A percentile compares a stretch with the other conserved stretches of the same genome.
These are phyloP conservation scores for Gossypium australe DNA, from an alignment of 345 rosid genomes.

Conservation along the genomic window DNA sequence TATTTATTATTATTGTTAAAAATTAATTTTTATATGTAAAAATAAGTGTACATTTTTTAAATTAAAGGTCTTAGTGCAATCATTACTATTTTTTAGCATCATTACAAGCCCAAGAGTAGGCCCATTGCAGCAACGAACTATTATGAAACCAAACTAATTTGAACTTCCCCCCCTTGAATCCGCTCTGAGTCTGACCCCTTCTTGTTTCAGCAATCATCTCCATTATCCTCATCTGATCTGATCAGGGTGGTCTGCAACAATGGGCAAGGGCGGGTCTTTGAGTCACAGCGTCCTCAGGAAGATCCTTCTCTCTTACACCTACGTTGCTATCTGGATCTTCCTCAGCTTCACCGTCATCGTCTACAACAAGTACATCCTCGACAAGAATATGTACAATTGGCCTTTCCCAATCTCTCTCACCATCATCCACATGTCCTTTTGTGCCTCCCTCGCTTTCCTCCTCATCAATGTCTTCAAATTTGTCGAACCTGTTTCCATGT, in stretches of 20 bases:
- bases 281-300: slow-evolving; percentile 79
- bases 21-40: too few species aligned
- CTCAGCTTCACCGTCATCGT: slow-evolving; percentile 95
- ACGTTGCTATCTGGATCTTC: slow-evolving; percentile 94
- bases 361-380: slow-evolving; percentile 97
- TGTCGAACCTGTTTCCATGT: slow-evolving; percentile 86
- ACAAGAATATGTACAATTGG: slow-evolving; percentile 95
- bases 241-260: slow-evolving; percentile 9
- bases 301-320: slow-evolving; percentile 86
- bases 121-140: too few species aligned
- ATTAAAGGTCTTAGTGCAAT: accelerated
- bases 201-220: not conserved
- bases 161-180: too few species aligned
- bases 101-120: too few species aligned
- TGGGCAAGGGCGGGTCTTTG: slow-evolving; percentile 88
- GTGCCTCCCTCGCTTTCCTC: slow-evolving; percentile 74
- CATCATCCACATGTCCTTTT: slow-evolving; percentile 96
- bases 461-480: slow-evolving; percentile 82
- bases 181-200: too few species aligned
- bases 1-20: too few species aligned
- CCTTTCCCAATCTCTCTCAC: slow-evolving; percentile 93
- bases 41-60: too few species aligned
- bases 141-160: too few species aligned
- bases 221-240: not conserved
- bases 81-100: too few species aligned